Percentiles rank a stretch among this genome's conserved stretches.
Conservation (phyloP, 2,329 filamentous ascomycete genomes). For the Ascomycota sp. region DNA sequence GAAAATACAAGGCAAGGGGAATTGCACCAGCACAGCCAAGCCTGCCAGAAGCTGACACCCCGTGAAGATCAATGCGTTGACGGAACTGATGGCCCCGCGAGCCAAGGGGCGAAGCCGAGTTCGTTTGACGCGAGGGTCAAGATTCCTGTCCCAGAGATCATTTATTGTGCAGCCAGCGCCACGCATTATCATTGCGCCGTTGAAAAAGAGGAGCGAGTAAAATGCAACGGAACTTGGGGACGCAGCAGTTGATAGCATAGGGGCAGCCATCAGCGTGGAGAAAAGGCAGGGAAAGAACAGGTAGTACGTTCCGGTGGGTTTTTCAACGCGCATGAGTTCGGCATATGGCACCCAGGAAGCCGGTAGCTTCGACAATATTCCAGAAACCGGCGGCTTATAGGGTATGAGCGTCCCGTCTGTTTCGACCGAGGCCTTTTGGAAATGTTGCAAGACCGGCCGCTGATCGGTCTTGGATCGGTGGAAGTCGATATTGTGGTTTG, state of each 20-base stretch:
- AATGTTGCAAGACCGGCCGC: too few species aligned
- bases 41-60: slow-evolving; percentile 55
- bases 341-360: slow-evolving; percentile 56
- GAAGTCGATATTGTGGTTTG: too few species aligned
- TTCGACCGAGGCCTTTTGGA: too few species aligned
- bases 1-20: slow-evolving; percentile 52
- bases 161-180: slow-evolving; percentile 79
- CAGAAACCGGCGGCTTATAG: slow-evolving; percentile 53
- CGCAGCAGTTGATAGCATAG: slow-evolving; percentile 40
- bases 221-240: slow-evolving; percentile 39
- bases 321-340: slow-evolving; percentile 64
- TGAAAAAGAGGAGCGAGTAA: slow-evolving; percentile 49
- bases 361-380: slow-evolving; percentile 51
- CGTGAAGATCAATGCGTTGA: slow-evolving; percentile 53
- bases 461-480: too few species aligned
- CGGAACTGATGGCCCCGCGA: slow-evolving; percentile 52
- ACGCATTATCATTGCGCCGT: slow-evolving; percentile 66
- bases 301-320: slow-evolving; percentile 65
- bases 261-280: slow-evolving; percentile 62
- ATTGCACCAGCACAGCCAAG: slow-evolving; percentile 54
- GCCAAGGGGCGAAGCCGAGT: slow-evolving; percentile 67
- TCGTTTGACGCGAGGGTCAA: slow-evolving; percentile 60
- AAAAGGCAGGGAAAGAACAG: slow-evolving; percentile 74
- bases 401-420: slow-evolving; percentile 1
- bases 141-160: slow-evolving; percentile 74